Evolutionary conservation across 805 yeast genomes (phyloP).

Genomic region (Wickerhamomyces queroliae): DNA sequence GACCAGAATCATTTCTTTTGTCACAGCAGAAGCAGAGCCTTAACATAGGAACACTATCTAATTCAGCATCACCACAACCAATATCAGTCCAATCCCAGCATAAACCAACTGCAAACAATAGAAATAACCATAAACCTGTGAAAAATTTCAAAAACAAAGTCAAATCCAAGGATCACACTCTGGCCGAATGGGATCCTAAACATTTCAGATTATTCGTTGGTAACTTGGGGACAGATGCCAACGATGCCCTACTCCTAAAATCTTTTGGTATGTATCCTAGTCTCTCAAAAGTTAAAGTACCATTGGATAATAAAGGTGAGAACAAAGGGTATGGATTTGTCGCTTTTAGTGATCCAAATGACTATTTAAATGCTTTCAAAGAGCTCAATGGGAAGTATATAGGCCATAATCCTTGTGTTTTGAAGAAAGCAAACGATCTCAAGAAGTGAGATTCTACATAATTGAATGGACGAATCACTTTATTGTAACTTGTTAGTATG

Average conservation of each 20-base stretch:
- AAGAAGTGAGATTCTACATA: constrained; percentile 24
- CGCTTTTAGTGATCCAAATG: constrained; percentile 58
- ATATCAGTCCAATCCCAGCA: constrained; percentile 1
- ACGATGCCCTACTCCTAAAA: constrained; percentile 44
- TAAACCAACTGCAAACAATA: constrained; percentile 1
- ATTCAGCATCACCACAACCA: constrained; percentile 2
- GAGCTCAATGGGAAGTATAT: constrained; percentile 74
- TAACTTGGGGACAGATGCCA: constrained; percentile 63
- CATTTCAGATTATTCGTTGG: constrained; percentile 75
- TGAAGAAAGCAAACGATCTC: constrained; percentile 50
- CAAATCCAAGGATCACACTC: constrained; percentile 29
- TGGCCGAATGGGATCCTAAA: constrained; percentile 61
- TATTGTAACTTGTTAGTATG: too few species aligned
- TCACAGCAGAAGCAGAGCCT: constrained; percentile 18
- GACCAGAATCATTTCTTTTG: constrained; percentile 39
- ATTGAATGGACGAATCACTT: too few species aligned
- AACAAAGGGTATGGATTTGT: constrained; percentile 71
- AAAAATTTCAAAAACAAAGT: constrained; percentile 1
- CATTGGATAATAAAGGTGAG: constrained; percentile 38
- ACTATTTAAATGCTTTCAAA: constrained; percentile 64
- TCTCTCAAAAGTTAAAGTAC: constrained; percentile 54
- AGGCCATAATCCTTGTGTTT: constrained; percentile 66
- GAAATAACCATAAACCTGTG: neutral
- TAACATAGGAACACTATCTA: constrained; percentile 10
- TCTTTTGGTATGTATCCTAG: constrained; percentile 52